phyloP scores from a whole-genome alignment of 192 early-diverging fungal species.

The Allomyces macrogynus region DNA sequence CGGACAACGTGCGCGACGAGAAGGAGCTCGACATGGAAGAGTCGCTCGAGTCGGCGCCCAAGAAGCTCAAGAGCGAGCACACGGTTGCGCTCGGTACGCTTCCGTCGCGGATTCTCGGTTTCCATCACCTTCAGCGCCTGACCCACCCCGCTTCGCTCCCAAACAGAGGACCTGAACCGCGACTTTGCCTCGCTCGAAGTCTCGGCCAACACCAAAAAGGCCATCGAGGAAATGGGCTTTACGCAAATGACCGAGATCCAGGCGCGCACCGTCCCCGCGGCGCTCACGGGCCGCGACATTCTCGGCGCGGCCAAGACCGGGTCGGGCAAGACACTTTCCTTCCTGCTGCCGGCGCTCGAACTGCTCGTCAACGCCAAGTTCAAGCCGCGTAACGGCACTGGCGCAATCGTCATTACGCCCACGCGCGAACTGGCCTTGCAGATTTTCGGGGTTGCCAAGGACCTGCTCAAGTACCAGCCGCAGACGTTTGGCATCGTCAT shows the following conservation, averaged over 20 bases:
- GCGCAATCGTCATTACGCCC: constrained; percentile 84
- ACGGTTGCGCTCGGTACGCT: too few relatives aligned
- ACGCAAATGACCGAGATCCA: constrained; percentile 91
- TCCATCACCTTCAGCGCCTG: too few relatives aligned
- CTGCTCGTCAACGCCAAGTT: constrained; percentile 74
- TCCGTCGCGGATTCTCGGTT: too few relatives aligned
- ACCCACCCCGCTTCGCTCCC: too few relatives aligned
- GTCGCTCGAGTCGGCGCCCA: too few relatives aligned
- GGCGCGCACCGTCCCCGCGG: constrained; percentile 80
- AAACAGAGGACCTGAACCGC: constrained; percentile 12
- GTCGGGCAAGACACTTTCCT: constrained; percentile 88
- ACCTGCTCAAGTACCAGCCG: constrained; percentile 79
- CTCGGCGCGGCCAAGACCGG: constrained; percentile 97
- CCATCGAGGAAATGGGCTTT: constrained; percentile 78
- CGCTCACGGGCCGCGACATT: constrained; percentile 90
- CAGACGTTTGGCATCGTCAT: constrained; percentile 98
- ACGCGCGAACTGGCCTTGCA: constrained; percentile 97
- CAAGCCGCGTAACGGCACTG: constrained; percentile 93
- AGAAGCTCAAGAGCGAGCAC: too few relatives aligned
- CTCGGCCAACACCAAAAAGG: constrained; percentile 60
- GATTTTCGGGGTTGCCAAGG: constrained; percentile 94
- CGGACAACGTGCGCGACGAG: too few relatives aligned
- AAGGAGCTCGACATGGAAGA: too few relatives aligned
- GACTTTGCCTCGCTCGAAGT: constrained; percentile 59
- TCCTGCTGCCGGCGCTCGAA: constrained; percentile 87